Percentiles rank a stretch among this genome's conserved stretches.
phyloP scores from a whole-genome alignment of 2,329 filamentous ascomycete species.

The Mollisia scopiformis region DNA sequence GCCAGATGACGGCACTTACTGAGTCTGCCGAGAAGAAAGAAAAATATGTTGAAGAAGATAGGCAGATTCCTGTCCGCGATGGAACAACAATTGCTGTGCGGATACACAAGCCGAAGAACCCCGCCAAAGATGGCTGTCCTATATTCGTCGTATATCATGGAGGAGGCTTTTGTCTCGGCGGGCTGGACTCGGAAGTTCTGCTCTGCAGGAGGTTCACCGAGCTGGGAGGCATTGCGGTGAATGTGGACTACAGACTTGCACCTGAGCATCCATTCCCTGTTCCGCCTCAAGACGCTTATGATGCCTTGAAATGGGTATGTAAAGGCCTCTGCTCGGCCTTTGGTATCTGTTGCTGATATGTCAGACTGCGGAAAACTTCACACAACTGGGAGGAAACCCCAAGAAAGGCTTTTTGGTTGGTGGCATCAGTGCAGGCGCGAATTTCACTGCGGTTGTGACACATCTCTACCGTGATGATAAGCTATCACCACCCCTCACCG shows the following conservation, averaged over 20 bases:
- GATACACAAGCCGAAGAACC: conserved; percentile 25
- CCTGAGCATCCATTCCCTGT: conserved; percentile 50
- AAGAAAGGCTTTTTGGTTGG: conserved; percentile 51
- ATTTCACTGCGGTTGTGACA: conserved; percentile 41
- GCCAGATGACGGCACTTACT: background rate
- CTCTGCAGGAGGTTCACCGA: conserved; percentile 38
- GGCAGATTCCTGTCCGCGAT: conserved; percentile 29
- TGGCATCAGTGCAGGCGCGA: conserved; percentile 50
- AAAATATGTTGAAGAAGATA: conserved; percentile 27
- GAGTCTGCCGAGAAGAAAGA: background rate
- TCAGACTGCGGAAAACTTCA: conserved; percentile 41
- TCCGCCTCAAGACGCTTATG: conserved; percentile 47
- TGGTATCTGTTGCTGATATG: background rate
- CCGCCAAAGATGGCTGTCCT: conserved; percentile 29
- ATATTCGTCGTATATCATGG: conserved; percentile 41
- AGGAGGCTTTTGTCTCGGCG: conserved; percentile 40
- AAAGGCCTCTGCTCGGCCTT: background rate
- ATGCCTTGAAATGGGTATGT: conserved; percentile 47
- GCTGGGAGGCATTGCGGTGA: conserved; percentile 44
- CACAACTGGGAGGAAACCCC: conserved; percentile 43
- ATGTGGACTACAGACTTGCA: conserved; percentile 47
- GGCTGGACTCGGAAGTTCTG: conserved; percentile 37
- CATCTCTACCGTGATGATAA: conserved; percentile 45
- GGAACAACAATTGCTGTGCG: conserved; percentile 24
- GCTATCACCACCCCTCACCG: conserved; percentile 47